These are phyloP conservation scores for Solanum medicagineum DNA, from an alignment of 257 asterid genomes.

Conservation along the genomic window DNA sequence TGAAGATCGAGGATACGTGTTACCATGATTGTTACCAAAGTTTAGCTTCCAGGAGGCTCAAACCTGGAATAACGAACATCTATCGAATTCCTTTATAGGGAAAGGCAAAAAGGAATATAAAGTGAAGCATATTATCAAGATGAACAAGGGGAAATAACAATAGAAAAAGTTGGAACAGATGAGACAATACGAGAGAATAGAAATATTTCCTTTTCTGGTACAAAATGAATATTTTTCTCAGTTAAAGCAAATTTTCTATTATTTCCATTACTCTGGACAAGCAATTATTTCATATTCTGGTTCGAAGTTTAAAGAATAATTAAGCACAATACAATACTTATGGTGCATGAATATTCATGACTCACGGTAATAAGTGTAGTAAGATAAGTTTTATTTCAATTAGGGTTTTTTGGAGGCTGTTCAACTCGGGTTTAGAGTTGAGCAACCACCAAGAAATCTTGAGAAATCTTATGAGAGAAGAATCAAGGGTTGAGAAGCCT, in stretches of 20 bases:
- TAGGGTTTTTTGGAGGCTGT: too few relatives aligned
- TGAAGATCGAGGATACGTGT: neutral
- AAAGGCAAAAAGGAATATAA: neutral
- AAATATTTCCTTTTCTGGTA: neutral
- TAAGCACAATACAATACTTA: neutral
- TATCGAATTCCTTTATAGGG: neutral
- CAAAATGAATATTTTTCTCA: neutral
- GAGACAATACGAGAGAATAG: neutral
- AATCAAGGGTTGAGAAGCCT: too few relatives aligned
- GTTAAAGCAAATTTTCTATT: neutral
- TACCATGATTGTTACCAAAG: neutral
- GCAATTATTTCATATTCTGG: neutral
- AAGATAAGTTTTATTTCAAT: too few relatives aligned
- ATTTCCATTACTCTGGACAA: neutral
- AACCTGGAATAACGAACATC: neutral
- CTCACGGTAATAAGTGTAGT: neutral
- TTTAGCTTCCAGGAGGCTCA: neutral
- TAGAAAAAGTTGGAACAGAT: neutral
- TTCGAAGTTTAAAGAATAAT: neutral
- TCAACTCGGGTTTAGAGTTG: too few relatives aligned
- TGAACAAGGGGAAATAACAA: neutral
- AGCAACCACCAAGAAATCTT: too few relatives aligned
- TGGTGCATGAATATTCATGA: neutral
- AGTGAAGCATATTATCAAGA: neutral
- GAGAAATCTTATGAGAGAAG: too few relatives aligned